phyloP scores from a whole-genome alignment of 768 basidiomycete species.

The Cytidiella melzeri region DNA sequence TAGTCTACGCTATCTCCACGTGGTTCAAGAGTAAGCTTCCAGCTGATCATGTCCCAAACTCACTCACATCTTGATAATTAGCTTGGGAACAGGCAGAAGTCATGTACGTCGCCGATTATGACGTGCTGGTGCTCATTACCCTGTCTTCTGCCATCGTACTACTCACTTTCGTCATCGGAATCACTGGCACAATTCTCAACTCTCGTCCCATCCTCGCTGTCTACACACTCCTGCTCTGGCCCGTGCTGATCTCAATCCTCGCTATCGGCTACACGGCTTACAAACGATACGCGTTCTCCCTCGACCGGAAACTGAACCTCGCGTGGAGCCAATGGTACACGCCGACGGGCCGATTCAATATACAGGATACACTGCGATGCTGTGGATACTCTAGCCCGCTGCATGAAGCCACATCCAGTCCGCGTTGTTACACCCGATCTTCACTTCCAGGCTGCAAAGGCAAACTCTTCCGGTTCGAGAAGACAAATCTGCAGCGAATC shows the following conservation, averaged over 20 bases:
- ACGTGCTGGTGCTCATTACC: conserved; percentile 50
- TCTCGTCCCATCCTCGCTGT: conserved; percentile 62
- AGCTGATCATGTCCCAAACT: neutral
- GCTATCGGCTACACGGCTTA: conserved; percentile 62
- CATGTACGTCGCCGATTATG: conserved; percentile 53
- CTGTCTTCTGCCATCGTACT: conserved; percentile 51
- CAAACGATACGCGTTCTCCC: conserved; percentile 50
- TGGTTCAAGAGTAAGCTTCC: conserved; percentile 48
- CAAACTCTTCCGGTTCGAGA: conserved; percentile 49
- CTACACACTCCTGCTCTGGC: conserved; percentile 66
- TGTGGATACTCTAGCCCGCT: conserved; percentile 61
- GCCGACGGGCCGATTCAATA: conserved; percentile 41
- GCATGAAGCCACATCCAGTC: conserved; percentile 54
- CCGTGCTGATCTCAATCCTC: conserved; percentile 48
- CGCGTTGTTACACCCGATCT: conserved; percentile 55
- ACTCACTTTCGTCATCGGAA: conserved; percentile 53
- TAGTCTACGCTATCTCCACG: conserved; percentile 48
- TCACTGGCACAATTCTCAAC: conserved; percentile 56
- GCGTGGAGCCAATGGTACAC: conserved; percentile 64
- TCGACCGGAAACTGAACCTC: conserved; percentile 62
- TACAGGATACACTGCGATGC: conserved; percentile 59
- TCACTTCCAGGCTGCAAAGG: conserved; percentile 65
- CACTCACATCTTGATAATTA: conserved; percentile 19
- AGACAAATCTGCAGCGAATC: conserved; percentile 36
- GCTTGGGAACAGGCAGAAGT: conserved; percentile 61